These are phyloP conservation scores for Trichoderma koningii DNA, from an alignment of 2,329 filamentous ascomycete species.

Conservation along the genomic window DNA sequence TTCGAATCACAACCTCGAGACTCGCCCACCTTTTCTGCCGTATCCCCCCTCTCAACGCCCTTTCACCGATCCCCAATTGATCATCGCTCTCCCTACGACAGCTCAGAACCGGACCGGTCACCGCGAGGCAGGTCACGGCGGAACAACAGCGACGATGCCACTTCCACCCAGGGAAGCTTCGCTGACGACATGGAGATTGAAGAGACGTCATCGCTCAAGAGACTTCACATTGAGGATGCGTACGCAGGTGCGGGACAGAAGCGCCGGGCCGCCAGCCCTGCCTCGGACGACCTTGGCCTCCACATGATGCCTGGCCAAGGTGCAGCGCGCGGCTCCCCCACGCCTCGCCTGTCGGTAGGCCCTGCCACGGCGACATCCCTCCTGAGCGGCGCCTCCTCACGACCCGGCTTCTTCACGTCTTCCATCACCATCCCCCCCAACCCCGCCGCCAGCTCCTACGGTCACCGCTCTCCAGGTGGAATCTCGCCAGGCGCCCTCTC, in stretches of 20 bases:
- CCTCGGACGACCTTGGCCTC: slow-evolving; percentile 49
- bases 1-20: slow-evolving; percentile 51
- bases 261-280: slow-evolving; percentile 58
- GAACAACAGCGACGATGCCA: slow-evolving; percentile 56
- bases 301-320: slow-evolving; percentile 44
- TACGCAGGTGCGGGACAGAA: slow-evolving; percentile 51
- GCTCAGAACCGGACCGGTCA: slow-evolving; percentile 51
- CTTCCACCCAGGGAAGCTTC: slow-evolving; percentile 49
- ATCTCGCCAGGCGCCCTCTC: slow-evolving; percentile 54
- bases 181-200: slow-evolving; percentile 54
- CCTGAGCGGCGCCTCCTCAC: slow-evolving; percentile 44
- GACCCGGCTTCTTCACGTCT: slow-evolving; percentile 53
- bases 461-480: slow-evolving; percentile 50
- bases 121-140: slow-evolving; percentile 49
- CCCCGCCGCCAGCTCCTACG: slow-evolving; percentile 49
- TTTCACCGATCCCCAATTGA: slow-evolving; percentile 46
- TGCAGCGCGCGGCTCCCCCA: slow-evolving; percentile 54
- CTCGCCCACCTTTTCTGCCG: slow-evolving; percentile 50
- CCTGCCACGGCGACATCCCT: slow-evolving; percentile 49
- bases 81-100: slow-evolving; percentile 49
- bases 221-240: slow-evolving; percentile 52
- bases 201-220: slow-evolving; percentile 53
- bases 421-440: slow-evolving; percentile 47
- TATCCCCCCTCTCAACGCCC: slow-evolving; percentile 49
- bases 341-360: slow-evolving; percentile 51